phyloP scores from a whole-genome alignment of 108 stramenopile species.

The Nitzschia sp. region DNA sequence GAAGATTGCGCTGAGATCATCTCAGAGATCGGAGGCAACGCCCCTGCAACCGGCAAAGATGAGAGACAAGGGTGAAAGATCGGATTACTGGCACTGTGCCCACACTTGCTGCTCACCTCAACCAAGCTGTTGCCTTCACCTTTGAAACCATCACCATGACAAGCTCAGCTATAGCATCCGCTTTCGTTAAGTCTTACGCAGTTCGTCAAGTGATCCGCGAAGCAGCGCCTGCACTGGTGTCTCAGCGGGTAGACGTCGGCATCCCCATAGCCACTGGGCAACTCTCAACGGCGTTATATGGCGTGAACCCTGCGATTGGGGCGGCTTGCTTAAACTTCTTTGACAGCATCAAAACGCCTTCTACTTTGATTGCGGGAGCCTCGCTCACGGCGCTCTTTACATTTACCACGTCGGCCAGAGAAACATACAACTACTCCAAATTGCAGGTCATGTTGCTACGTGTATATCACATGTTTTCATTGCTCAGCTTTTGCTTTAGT shows the following conservation, averaged over 20 bases:
- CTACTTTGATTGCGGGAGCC: slow-evolving; percentile 28
- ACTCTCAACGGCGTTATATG: no score
- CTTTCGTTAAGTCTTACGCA: neutral
- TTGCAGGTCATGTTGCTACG: slow-evolving; percentile 8
- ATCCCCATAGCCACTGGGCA: no score
- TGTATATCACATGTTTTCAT: slow-evolving; percentile 27
- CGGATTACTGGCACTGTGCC: no score
- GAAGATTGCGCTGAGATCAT: no score
- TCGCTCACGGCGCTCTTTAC: slow-evolving; percentile 23
- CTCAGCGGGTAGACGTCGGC: no score
- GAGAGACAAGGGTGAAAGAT: no score
- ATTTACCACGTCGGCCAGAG: slow-evolving; percentile 15
- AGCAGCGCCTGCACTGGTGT: no score
- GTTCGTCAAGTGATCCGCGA: neutral
- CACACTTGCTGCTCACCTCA: no score
- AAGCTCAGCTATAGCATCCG: neutral
- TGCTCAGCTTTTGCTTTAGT: slow-evolving; percentile 35
- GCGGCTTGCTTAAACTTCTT: slow-evolving; percentile 15
- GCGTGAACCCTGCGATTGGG: neutral
- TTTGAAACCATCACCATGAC: neutral
- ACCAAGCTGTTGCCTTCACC: no score
- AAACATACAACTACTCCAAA: neutral
- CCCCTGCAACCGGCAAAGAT: no score
- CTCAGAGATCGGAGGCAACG: no score
- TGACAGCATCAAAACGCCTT: neutral